Evolutionary conservation across 805 yeast species (phyloP).

Genomic region (Huiozyma naganishii): DNA sequence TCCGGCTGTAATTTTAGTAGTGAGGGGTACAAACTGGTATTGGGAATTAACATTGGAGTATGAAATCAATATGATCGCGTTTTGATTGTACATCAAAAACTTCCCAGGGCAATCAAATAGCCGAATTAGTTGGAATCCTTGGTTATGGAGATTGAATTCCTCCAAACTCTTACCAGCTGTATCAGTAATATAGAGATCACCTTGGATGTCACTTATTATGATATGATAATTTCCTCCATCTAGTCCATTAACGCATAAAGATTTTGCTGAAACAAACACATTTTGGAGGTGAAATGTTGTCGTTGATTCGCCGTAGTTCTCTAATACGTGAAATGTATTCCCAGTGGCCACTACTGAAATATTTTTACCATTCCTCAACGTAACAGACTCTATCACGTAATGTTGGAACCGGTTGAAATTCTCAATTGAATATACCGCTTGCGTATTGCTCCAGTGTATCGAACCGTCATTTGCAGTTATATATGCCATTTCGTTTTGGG

Average conservation of each 20-base stretch:
- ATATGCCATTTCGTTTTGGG: no score
- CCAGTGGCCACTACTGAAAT: constrained; percentile 5
- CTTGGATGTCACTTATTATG: constrained; percentile 12
- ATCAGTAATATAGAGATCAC: constrained; percentile 10
- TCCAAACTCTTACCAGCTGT: constrained; percentile 1
- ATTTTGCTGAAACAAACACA: neutral
- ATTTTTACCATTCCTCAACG: neutral
- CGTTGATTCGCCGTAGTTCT: neutral
- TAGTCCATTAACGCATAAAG: neutral
- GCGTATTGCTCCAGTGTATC: neutral
- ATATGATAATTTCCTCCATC: neutral
- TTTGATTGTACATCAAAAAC: neutral
- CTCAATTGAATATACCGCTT: neutral
- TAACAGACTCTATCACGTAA: constrained; percentile 1
- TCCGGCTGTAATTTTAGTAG: neutral
- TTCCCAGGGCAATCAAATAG: neutral
- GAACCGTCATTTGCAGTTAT: neutral
- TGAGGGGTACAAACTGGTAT: neutral
- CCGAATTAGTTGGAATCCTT: neutral
- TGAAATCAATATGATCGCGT: neutral
- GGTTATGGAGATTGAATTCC: constrained; percentile 4
- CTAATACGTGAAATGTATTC: constrained; percentile 4
- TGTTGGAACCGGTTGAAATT: no score
- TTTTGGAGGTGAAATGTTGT: neutral
- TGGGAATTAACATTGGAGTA: neutral